phyloP scores from a whole-genome alignment of 495 filamentous ascomycete genomes.

The Viridothelium virens region DNA sequence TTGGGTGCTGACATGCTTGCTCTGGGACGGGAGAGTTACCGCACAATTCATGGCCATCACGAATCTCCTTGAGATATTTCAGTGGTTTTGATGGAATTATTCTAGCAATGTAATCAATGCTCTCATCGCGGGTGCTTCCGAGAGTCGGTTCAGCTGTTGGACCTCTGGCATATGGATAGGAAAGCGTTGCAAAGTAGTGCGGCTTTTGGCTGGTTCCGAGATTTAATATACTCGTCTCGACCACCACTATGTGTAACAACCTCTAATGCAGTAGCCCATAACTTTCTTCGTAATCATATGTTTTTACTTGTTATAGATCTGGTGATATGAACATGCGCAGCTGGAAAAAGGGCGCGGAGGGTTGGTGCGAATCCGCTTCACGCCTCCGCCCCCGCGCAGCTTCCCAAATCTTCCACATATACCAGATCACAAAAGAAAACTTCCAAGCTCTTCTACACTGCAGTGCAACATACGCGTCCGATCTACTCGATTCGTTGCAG shows the following conservation, averaged over 20 bases:
- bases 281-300: neutral
- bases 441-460: neutral
- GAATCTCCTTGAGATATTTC: neutral
- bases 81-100: neutral
- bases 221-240: neutral
- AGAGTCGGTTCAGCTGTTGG: neutral
- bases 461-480: neutral
- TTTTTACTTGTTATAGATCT: neutral
- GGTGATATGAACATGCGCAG: neutral
- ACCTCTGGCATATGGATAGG: neutral
- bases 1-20: neutral
- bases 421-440: neutral
- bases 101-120: neutral
- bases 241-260: neutral
- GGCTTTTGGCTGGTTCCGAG: neutral
- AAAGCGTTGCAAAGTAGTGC: neutral
- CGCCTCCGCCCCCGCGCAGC: constrained; percentile 1
- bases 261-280: neutral
- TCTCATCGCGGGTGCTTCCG: neutral
- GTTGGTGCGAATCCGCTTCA: neutral
- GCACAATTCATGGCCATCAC: neutral
- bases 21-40: neutral
- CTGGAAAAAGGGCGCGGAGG: neutral
- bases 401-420: constrained; percentile 9
- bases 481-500: neutral